Percentiles rank a stretch among this genome's conserved stretches.
Conservation (phyloP, 208 protist species). For the Leishmania arabica region DNA sequence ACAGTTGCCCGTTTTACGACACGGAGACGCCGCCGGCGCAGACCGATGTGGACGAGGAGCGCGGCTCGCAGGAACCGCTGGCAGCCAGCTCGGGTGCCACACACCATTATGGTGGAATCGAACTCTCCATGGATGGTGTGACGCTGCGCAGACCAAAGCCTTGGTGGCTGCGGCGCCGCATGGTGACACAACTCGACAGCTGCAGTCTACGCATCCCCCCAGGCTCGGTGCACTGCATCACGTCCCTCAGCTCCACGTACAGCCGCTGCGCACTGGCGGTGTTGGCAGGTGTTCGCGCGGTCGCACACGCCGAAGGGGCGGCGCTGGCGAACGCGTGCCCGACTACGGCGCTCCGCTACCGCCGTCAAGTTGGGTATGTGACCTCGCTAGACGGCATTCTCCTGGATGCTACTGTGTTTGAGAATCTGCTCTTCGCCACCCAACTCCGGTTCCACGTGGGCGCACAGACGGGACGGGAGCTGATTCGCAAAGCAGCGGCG, state of each 20-base stretch:
- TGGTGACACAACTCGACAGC: constrained; percentile 23
- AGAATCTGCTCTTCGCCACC: constrained; percentile 61
- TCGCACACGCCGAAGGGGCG: constrained; percentile 50
- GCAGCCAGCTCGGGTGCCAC: background rate
- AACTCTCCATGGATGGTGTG: constrained; percentile 23
- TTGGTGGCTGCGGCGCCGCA: constrained; percentile 1
- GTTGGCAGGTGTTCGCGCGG: constrained; percentile 52
- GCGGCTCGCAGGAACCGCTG: background rate
- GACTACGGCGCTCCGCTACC: constrained; percentile 24
- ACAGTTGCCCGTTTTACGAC: background rate
- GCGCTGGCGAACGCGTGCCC: constrained; percentile 48
- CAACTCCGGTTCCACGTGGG: constrained; percentile 44
- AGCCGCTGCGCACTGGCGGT: constrained; percentile 22
- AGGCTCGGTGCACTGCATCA: constrained; percentile 30
- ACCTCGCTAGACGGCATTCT: constrained; percentile 60
- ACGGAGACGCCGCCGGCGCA: background rate
- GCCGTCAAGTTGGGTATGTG: constrained; percentile 34
- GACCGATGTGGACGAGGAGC: background rate
- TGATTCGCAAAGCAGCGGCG: constrained; percentile 65
- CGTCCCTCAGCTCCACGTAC: constrained; percentile 45
- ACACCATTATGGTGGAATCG: constrained; percentile 5
- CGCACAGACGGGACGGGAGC: constrained; percentile 51
- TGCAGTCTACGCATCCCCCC: constrained; percentile 23
- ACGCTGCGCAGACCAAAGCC: background rate
- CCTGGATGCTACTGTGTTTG: constrained; percentile 58